These are phyloP conservation scores for Lactarius hatsudake DNA, from an alignment of 768 basidiomycete species.

Conservation along the genomic window DNA sequence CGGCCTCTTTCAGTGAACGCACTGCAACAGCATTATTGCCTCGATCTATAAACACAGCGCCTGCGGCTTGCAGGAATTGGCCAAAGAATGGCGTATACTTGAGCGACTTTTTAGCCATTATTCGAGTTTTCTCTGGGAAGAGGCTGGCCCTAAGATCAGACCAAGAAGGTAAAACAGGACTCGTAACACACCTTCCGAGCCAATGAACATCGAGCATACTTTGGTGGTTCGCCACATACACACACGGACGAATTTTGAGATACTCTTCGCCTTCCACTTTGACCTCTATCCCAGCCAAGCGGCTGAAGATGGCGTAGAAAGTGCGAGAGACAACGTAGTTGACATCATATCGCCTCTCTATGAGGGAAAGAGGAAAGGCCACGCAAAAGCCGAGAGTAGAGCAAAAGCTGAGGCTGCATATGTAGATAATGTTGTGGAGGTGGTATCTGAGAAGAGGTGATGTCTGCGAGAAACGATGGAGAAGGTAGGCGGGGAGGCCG, in stretches of 20 bases:
- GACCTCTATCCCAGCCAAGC: constrained; percentile 61
- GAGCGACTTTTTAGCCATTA: constrained; percentile 92
- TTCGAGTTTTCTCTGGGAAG: constrained; percentile 77
- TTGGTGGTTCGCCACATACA: constrained; percentile 90
- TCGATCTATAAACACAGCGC: constrained; percentile 89
- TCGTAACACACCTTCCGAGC: constrained; percentile 62
- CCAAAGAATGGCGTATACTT: constrained; percentile 82
- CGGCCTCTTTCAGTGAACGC: constrained; percentile 71
- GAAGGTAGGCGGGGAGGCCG: constrained; percentile 66
- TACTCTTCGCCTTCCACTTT: constrained; percentile 87
- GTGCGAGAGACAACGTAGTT: constrained; percentile 80
- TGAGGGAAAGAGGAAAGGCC: constrained; percentile 59
- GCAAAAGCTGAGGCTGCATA: constrained; percentile 64
- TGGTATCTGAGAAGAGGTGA: constrained; percentile 67
- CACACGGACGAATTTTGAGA: constrained; percentile 63
- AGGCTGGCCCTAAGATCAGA: constrained; percentile 35
- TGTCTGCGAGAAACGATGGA: constrained; percentile 55
- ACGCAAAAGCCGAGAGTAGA: constrained; percentile 68
- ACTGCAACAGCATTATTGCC: constrained; percentile 75
- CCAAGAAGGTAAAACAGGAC: neutral
- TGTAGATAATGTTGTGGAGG: constrained; percentile 67
- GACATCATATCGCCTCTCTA: constrained; percentile 72
- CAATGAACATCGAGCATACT: constrained; percentile 86
- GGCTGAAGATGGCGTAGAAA: constrained; percentile 71
- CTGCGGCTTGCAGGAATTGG: constrained; percentile 85